Evolutionary conservation across 257 asterid genomes (phyloP).

Genomic region (Misopates orontium): DNA sequence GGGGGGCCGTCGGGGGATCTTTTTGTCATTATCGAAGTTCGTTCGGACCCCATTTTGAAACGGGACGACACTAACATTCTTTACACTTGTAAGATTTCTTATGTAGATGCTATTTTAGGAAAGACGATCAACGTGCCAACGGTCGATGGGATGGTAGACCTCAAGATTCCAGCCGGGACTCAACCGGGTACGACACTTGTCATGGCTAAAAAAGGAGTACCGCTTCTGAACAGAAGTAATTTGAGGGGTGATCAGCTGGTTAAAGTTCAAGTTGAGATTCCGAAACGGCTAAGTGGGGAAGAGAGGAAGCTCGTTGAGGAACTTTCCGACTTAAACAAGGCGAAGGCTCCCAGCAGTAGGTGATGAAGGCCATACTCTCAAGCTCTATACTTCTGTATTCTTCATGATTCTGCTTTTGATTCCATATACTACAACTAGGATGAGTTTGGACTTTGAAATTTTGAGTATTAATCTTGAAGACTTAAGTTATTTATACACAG

Average conservation of each 20-base stretch:
- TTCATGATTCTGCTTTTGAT: constrained; percentile 1
- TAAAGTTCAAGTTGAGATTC: constrained; percentile 94
- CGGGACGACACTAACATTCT: constrained; percentile 89
- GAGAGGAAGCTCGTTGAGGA: constrained; percentile 94
- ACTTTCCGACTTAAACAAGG: constrained; percentile 72
- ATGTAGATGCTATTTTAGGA: constrained; percentile 86
- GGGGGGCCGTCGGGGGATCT: constrained; percentile 98
- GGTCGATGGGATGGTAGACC: constrained; percentile 86
- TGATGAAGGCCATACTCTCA: constrained; percentile 36
- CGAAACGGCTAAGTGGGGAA: constrained; percentile 80
- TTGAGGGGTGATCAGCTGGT: constrained; percentile 99
- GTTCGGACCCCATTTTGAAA: constrained; percentile 68
- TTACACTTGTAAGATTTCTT: constrained; percentile 83
- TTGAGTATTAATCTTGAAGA: constrained; percentile 31
- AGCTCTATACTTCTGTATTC: not conserved
- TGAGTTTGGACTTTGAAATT: constrained; percentile 24
- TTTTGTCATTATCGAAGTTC: constrained; percentile 77
- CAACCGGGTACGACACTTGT: constrained; percentile 94
- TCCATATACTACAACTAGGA: not conserved
- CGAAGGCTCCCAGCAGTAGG: constrained; percentile 58
- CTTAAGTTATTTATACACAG: constrained; percentile 22
- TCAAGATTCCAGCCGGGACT: constrained; percentile 84
- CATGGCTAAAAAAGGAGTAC: constrained; percentile 93
- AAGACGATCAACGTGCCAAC: constrained; percentile 84
- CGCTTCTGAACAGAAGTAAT: constrained; percentile 62